Evolutionary conservation across 1,284 basidiomycete species (phyloP), one percentile per base, ranked within the genome.

Genomic region (Hymenochaete sp.): DNA sequence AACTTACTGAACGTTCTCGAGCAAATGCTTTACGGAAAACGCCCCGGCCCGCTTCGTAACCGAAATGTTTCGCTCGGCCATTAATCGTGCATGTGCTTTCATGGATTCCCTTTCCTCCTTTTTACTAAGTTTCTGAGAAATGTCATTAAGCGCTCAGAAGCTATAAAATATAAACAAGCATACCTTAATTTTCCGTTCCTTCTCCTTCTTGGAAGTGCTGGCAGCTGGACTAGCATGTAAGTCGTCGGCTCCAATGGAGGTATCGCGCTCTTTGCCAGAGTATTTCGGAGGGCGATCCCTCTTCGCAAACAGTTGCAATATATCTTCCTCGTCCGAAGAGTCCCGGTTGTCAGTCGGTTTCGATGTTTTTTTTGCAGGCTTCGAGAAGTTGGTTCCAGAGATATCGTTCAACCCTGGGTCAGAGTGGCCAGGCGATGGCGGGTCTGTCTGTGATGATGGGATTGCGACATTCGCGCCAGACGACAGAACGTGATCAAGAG

Each of bases 81-180:
- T 47, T 16, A 47, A 33, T 10, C 49, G 49, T n/a, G 49, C 49
- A 24, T 51, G 49, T n/a, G 45, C 45, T 28, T 51, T 47, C 29
- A 31, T 47, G 10, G 45, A 47, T 29, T 51, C 49, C 11, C 40
- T 47, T 18, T 47, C 49, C 37, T 51, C 49, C 22, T 47, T 47
- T 40, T 47, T 51, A 36, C 33, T 51, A 16, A 47, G 26, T 40
- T 47, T 47, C 49, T 51, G 18, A n/a, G 2, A 8, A 28, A 25
- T 14, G 19, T n/a, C 28, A 31, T 38, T 39, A 21, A 29, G 8
- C 19, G 11, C 4, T 21, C 11, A 13, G 22, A 21, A 44, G 38
- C 18, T 29, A n/a, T 21, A 33, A 33, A n/a, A 43, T 14, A 36
- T 31, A 3, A 26, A 28, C 8, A 4, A 19, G 8, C 16, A 21